Evolutionary conservation across 2,329 filamentous ascomycete species (phyloP), one percentile per base, ranked within the genome.

Genomic region (Rutstroemia sp.): DNA sequence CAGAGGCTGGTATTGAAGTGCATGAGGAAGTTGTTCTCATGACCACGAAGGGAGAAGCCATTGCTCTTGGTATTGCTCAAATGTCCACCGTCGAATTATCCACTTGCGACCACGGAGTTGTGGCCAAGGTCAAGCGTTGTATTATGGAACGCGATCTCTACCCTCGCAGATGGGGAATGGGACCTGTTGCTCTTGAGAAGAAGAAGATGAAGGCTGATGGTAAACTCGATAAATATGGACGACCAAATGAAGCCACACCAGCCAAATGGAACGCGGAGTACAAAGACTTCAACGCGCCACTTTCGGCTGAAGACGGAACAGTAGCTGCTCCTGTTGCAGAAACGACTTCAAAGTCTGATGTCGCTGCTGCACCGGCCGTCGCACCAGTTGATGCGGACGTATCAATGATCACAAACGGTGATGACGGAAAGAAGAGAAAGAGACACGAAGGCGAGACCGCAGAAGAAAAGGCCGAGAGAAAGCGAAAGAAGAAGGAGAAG

Each of bases 111-210:
- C 94, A 99, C 75, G 94, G 94, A 67, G 91, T 96, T 58, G 92
- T 97, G 58, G 94, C 94, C 67, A 97, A 96, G 81, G 90, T 99
- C 72, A 99, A 99, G 86, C 87, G 94, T 68, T 96, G 92, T 75
- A 99, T 99, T 74, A 99, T 99, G 94, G 94, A 99, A 81, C 89
- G 94, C 68, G 94, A 97, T 72, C 81, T 97, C 58, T 99, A 99
- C 81, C 94, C 94, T 62, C 83, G 91, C 72, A 81, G 92, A 79
- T 99, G 94, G 94, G 94, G 94, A 64, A 83, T 97, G 70, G 94
- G 94, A 60, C 92, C 94, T 53, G 86, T 92, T 59, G 94, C 94
- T 50, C 76, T 87, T 49, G 91, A 97, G 81, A 99, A 99, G 86
- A 99, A 99, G 88, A 96, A 97, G 84, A 85, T 99, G 79, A 97